Percentiles rank a stretch among this genome's conserved stretches.
phyloP scores from a whole-genome alignment of 2,329 filamentous ascomycete genomes.

The Fusarium redolens region DNA sequence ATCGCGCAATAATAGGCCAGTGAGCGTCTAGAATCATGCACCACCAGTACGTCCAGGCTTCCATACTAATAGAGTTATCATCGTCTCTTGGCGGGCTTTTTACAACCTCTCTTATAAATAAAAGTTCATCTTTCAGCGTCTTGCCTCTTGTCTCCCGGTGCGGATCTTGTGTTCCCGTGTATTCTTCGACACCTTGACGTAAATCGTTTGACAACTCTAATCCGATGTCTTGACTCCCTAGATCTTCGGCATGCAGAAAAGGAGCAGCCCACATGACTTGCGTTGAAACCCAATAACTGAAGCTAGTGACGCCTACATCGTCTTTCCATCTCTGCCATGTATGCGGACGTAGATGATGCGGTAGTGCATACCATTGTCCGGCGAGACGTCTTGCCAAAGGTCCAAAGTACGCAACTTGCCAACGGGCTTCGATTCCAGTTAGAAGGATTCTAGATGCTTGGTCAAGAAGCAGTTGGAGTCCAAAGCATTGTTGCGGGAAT shows the following conservation, averaged over 20 bases:
- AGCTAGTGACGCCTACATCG: neutral
- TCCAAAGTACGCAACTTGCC: conserved; percentile 7
- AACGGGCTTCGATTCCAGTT: neutral
- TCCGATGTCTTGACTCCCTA: conserved; percentile 1
- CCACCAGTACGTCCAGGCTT: conserved; percentile 13
- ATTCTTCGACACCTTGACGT: neutral
- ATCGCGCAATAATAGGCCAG: conserved; percentile 12
- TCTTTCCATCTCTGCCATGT: neutral
- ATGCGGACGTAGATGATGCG: neutral
- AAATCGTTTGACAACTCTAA: neutral
- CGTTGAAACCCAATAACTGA: conserved; percentile 5
- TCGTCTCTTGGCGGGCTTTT: neutral
- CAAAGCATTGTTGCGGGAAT: conserved; percentile 6
- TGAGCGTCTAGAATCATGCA: conserved; percentile 18
- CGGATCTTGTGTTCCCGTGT: neutral
- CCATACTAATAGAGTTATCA: neutral
- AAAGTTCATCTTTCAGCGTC: neutral
- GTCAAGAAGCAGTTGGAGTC: neutral
- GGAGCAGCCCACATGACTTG: conserved; percentile 15
- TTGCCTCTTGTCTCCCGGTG: neutral
- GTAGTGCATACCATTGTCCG: conserved; percentile 1
- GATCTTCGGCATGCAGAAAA: conserved; percentile 4
- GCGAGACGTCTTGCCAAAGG: neutral
- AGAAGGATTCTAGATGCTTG: neutral
- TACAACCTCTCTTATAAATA: neutral